Conservation (phyloP, 768 basidiomycete genomes). For the Pleurotus pulmonarius region DNA sequence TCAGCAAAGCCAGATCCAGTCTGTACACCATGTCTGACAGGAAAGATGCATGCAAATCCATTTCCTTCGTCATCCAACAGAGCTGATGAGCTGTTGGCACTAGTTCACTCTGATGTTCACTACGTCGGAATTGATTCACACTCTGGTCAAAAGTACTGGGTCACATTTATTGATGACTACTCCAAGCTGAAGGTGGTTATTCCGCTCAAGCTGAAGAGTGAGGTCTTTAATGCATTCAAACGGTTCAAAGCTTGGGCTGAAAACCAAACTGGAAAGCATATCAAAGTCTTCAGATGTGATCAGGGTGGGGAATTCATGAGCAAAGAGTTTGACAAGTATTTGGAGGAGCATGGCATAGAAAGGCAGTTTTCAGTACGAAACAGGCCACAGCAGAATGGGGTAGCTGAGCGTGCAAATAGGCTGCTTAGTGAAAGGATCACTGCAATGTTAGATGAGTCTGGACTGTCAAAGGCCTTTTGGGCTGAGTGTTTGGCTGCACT, state of each 20-base stretch:
- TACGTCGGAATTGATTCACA: neutral
- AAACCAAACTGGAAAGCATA: too few relatives aligned
- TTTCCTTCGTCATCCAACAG: constrained; percentile 9
- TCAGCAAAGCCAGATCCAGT: too few relatives aligned
- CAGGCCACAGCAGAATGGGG: too few relatives aligned
- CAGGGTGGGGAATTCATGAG: constrained; percentile 32
- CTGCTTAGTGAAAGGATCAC: too few relatives aligned
- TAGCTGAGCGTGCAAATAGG: too few relatives aligned
- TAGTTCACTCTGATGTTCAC: constrained; percentile 17
- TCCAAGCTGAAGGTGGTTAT: neutral
- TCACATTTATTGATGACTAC: too few relatives aligned
- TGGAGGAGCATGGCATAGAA: constrained; percentile 19
- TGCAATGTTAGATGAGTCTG: too few relatives aligned
- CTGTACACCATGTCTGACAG: constrained; percentile 10
- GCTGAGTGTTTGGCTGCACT: too few relatives aligned
- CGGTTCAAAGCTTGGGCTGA: constrained; percentile 24
- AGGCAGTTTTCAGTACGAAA: constrained; percentile 14
- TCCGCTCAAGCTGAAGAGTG: constrained; percentile 16
- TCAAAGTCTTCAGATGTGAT: constrained; percentile 19
- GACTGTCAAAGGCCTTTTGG: constrained; percentile 9
- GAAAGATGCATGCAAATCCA: constrained; percentile 21
- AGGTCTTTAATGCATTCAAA: constrained; percentile 16
- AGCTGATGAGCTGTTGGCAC: constrained; percentile 10
- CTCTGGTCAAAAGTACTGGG: neutral
- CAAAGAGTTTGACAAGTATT: constrained; percentile 17